phyloP scores from a whole-genome alignment of 192 early-diverging fungal species.

The Coemansia sp. region DNA sequence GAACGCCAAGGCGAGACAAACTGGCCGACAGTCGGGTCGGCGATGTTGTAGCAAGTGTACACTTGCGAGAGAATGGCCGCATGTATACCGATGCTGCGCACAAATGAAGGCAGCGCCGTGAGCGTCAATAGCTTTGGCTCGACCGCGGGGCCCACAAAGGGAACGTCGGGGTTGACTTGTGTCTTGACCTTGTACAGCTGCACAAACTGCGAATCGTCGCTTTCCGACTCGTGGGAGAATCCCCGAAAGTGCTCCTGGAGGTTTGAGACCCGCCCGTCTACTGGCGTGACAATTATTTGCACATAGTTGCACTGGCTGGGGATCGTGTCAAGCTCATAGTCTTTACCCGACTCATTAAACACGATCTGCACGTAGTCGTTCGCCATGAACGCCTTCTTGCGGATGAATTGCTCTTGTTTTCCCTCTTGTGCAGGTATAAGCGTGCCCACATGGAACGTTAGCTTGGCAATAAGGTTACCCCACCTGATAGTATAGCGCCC shows the following conservation, averaged over 20 bases:
- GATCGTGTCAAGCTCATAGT: slow-evolving; percentile 87
- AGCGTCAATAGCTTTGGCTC: slow-evolving; percentile 85
- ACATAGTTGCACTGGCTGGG: slow-evolving; percentile 96
- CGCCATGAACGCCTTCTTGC: slow-evolving; percentile 96
- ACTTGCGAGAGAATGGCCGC: slow-evolving; percentile 90
- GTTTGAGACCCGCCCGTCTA: slow-evolving; percentile 61
- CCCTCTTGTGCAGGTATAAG: slow-evolving; percentile 84
- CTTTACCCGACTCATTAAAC: slow-evolving; percentile 85
- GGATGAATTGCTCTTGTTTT: slow-evolving; percentile 74
- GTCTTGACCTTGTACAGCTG: slow-evolving; percentile 64
- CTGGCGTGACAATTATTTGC: slow-evolving; percentile 90
- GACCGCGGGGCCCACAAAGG: slow-evolving; percentile 75
- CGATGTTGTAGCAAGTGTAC: slow-evolving; percentile 66
- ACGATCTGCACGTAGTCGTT: slow-evolving; percentile 96
- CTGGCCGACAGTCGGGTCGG: slow-evolving; percentile 54
- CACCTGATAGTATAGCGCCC: slow-evolving; percentile 82
- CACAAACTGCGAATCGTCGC: not conserved
- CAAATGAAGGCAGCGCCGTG: slow-evolving; percentile 73
- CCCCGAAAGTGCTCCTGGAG: slow-evolving; percentile 60
- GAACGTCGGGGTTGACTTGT: slow-evolving; percentile 75
- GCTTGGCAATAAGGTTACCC: slow-evolving; percentile 81
- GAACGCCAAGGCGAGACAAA: slow-evolving; percentile 90
- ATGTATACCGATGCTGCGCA: slow-evolving; percentile 81
- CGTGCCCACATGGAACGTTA: slow-evolving; percentile 92
- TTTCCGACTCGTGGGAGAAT: slow-evolving; percentile 5